phyloP scores from a whole-genome alignment of 225 moss, liverwort and hornwort genomes.

The Thuidium tamariscinum region DNA sequence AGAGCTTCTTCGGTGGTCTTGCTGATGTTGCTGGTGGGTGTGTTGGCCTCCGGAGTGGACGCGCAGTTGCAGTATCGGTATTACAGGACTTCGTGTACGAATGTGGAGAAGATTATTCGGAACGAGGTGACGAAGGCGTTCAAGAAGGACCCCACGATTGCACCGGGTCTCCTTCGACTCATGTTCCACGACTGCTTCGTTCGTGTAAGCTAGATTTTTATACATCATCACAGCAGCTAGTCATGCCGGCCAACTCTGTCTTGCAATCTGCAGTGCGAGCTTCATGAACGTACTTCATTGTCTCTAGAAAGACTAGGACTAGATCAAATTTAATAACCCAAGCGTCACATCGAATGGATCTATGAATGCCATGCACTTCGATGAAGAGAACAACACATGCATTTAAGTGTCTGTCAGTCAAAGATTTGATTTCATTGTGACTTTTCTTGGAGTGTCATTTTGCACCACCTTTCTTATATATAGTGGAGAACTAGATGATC shows the following conservation, averaged over 20 bases:
- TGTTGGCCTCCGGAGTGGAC: neutral
- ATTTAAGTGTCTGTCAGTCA: too few species aligned
- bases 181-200: slow-evolving; percentile 36
- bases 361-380: neutral
- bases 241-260: neutral
- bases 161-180: slow-evolving; percentile 18
- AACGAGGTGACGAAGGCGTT: slow-evolving; percentile 5
- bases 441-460: too few species aligned
- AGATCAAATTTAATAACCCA: neutral
- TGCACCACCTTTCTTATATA: neutral
- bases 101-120: slow-evolving; percentile 20
- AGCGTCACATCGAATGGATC: neutral
- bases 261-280: neutral
- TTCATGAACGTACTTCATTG: neutral
- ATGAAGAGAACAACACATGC: neutral
- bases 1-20: neutral
- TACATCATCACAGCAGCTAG: too few species aligned
- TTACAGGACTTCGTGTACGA: neutral
- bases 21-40: neutral
- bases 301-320: neutral
- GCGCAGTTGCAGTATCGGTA: slow-evolving; percentile 2
- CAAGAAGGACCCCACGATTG: neutral
- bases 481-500: neutral
- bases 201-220: neutral
- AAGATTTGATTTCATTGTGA: neutral